Percentiles rank a stretch among this genome's conserved stretches.
These are phyloP conservation scores for Dactylonectria estremocensis DNA, from an alignment of 2,329 filamentous ascomycete genomes.

Conservation along the genomic window DNA sequence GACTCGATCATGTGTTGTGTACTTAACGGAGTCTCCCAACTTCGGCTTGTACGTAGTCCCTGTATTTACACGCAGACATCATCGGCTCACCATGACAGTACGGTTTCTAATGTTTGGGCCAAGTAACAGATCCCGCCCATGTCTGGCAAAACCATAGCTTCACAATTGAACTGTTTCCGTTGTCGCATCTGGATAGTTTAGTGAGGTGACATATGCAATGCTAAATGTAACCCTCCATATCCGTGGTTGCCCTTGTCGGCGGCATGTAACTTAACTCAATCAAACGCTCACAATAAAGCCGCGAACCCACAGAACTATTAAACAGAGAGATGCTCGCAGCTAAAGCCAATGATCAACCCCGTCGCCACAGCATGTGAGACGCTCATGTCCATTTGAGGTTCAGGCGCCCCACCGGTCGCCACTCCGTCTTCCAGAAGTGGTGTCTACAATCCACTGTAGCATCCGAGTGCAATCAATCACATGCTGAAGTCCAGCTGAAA, in stretches of 20 bases:
- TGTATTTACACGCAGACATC: neutral
- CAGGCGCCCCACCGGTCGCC: slow-evolving; percentile 20
- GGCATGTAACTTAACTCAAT: too few species aligned
- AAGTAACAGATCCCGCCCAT: neutral
- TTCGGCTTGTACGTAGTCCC: neutral
- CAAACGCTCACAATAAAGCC: neutral
- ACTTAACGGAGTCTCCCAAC: neutral
- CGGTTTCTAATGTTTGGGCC: neutral
- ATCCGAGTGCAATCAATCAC: slow-evolving; percentile 35
- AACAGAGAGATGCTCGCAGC: neutral
- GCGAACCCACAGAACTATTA: slow-evolving; percentile 4
- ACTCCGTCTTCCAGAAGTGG: slow-evolving; percentile 28
- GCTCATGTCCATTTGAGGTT: slow-evolving; percentile 10
- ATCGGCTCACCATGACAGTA: neutral
- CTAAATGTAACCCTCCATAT: too few species aligned
- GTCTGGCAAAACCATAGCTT: neutral
- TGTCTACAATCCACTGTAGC: neutral
- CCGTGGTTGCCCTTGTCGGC: too few species aligned
- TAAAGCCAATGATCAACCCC: neutral
- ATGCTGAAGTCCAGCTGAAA: slow-evolving; percentile 34
- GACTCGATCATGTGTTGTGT: neutral
- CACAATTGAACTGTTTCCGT: neutral
- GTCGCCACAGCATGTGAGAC: slow-evolving; percentile 10
- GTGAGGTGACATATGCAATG: too few species aligned
- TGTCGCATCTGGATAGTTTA: neutral